phyloP scores from a whole-genome alignment of 73 alveolate species.

The Paramecium caudatum region DNA sequence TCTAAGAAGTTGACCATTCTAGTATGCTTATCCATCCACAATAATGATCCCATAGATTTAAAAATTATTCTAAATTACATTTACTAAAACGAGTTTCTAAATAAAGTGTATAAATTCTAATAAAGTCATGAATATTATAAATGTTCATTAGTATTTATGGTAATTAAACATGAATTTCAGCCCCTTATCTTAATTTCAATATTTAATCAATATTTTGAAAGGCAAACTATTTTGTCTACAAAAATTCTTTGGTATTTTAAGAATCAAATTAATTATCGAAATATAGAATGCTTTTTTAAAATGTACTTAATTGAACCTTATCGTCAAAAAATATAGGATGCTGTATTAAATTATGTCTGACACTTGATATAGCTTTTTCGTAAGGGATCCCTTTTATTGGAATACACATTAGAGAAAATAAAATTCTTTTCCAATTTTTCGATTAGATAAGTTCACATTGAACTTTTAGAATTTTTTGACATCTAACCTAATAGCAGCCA shows the following conservation, averaged over 20 bases:
- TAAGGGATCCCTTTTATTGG: conserved; percentile 32
- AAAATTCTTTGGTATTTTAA: neutral
- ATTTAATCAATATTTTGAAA: neutral
- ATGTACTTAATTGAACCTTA: neutral
- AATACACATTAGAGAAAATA: neutral
- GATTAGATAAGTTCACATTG: neutral
- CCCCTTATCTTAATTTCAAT: conserved; percentile 20
- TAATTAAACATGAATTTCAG: neutral
- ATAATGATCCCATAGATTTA: neutral
- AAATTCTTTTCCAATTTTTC: neutral
- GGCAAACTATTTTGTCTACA: neutral
- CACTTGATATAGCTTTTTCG: conserved; percentile 2
- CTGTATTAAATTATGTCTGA: neutral
- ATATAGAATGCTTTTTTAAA: conserved; percentile 26
- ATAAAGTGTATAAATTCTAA: neutral
- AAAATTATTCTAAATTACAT: neutral
- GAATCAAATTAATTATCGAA: neutral
- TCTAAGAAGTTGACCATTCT: neutral
- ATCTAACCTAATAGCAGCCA: neutral
- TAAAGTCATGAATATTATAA: neutral
- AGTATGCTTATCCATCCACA: conserved; percentile 40
- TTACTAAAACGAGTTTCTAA: neutral
- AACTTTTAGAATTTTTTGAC: neutral
- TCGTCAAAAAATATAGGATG: conserved; percentile 12
- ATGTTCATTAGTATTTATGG: neutral